phyloP scores from a whole-genome alignment of 2,329 filamentous ascomycete genomes.

The Clonostachys solani region DNA sequence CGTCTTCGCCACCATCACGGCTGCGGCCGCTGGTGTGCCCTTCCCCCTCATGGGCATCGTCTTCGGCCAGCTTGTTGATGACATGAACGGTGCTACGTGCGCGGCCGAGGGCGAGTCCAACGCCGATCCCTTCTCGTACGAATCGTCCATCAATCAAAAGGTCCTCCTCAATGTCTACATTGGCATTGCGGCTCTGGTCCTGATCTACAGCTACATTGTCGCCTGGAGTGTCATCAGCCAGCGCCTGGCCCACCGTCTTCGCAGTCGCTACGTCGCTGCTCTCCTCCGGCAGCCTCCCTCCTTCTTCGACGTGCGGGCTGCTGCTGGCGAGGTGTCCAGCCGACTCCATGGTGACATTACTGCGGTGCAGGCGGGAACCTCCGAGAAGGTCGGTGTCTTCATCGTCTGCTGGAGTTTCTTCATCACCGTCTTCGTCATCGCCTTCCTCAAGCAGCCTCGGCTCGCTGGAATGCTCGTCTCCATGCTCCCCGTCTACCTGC shows the following conservation, averaged over 20 bases:
- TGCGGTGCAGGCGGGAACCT: slow-evolving; percentile 78
- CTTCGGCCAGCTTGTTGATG: slow-evolving; percentile 66
- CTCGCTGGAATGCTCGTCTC: slow-evolving; percentile 66
- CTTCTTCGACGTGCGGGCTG: slow-evolving; percentile 1
- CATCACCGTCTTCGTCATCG: slow-evolving; percentile 74
- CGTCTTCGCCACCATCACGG: slow-evolving; percentile 20
- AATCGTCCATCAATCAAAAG: not conserved
- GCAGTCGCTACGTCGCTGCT: not conserved
- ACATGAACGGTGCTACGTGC: slow-evolving; percentile 45
- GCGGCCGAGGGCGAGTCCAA: slow-evolving; percentile 61
- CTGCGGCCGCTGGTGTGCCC: slow-evolving; percentile 71
- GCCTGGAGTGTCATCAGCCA: slow-evolving; percentile 64
- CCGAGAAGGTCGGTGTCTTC: slow-evolving; percentile 71
- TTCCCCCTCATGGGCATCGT: slow-evolving; percentile 78
- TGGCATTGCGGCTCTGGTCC: slow-evolving; percentile 69
- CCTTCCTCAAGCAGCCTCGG: slow-evolving; percentile 80
- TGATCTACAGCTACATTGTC: slow-evolving; percentile 70
- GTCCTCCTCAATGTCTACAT: slow-evolving; percentile 26
- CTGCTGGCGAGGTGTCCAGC: slow-evolving; percentile 1
- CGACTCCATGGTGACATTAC: slow-evolving; percentile 78
- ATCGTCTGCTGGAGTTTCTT: slow-evolving; percentile 69
- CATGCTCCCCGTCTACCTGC: not conserved
- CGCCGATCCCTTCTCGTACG: slow-evolving; percentile 40
- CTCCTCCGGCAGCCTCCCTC: not conserved
- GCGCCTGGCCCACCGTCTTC: slow-evolving; percentile 1